These are phyloP conservation scores for Rhodofomes roseus DNA, from an alignment of 1,284 basidiomycete species.

Conservation along the genomic window DNA sequence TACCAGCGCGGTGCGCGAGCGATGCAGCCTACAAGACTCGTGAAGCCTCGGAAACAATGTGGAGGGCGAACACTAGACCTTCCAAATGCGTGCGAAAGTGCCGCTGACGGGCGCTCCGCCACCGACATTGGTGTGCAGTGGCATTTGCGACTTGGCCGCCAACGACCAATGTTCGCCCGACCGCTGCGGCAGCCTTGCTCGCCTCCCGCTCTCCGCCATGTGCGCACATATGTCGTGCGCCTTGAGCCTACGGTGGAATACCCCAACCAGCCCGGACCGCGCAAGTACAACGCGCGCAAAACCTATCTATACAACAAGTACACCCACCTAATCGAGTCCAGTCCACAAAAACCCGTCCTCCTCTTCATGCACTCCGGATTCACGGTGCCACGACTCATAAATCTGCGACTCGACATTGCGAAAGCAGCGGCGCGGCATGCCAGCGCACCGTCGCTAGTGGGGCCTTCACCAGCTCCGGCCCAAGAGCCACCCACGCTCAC, in stretches of 20 bases:
- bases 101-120: not conserved
- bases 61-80: slow-evolving; percentile 2
- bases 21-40: too few species aligned
- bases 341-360: slow-evolving; percentile 54
- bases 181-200: slow-evolving; percentile 12
- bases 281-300: slow-evolving; percentile 70
- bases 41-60: not conserved
- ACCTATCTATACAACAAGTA: slow-evolving; percentile 75
- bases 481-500: slow-evolving; percentile 46
- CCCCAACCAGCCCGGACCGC: slow-evolving; percentile 49
- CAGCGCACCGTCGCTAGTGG: slow-evolving; percentile 37
- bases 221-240: slow-evolving; percentile 46
- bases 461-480: slow-evolving; percentile 34
- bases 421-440: slow-evolving; percentile 44
- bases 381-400: slow-evolving; percentile 55
- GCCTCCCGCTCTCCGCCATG: slow-evolving; percentile 11
- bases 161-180: slow-evolving; percentile 7
- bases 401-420: slow-evolving; percentile 61
- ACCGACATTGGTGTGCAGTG: not conserved
- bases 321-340: slow-evolving; percentile 55
- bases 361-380: slow-evolving; percentile 73
- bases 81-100: not conserved
- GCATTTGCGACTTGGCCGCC: not conserved
- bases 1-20: too few species aligned
- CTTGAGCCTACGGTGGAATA: slow-evolving; percentile 50